phyloP scores from a whole-genome alignment of 352 stramenopile species.

The Aphanomyces invadans region DNA sequence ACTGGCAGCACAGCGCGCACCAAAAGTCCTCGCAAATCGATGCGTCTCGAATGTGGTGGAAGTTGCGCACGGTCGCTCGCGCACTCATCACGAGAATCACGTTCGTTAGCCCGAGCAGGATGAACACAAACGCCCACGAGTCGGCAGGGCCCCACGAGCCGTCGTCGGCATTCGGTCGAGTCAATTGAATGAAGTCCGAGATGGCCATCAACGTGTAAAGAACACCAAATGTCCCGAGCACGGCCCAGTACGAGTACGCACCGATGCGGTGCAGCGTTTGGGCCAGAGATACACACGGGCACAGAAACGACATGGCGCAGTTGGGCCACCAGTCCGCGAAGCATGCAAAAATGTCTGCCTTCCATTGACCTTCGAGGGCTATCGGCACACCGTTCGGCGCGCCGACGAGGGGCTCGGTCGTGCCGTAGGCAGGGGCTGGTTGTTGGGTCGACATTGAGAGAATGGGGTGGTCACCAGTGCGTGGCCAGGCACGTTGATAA shows the following conservation, averaged over 20 bases:
- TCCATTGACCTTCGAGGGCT: constrained; percentile 25
- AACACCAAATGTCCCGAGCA: constrained; percentile 22
- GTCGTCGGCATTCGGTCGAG: not conserved
- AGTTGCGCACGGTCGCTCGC: constrained; percentile 11
- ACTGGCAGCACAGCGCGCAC: constrained; percentile 24
- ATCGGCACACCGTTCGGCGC: not conserved
- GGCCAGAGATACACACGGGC: constrained; percentile 35
- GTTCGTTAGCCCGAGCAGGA: not conserved
- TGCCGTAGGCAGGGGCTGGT: not conserved
- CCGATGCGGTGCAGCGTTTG: constrained; percentile 35
- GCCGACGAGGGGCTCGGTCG: not conserved
- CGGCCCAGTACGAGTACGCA: constrained; percentile 29
- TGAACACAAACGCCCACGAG: not conserved
- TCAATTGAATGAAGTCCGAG: not conserved
- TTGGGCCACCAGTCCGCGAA: constrained; percentile 38
- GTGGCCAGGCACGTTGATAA: too few species aligned
- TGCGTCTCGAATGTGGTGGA: constrained; percentile 23
- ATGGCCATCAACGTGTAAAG: not conserved
- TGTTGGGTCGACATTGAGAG: not conserved
- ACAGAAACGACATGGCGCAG: constrained; percentile 39
- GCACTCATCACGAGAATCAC: constrained; percentile 16
- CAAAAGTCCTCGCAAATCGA: constrained; percentile 17
- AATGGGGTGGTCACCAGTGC: too few species aligned
- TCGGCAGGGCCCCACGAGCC: not conserved
- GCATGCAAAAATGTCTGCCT: constrained; percentile 32